Evolutionary conservation across 768 basidiomycete genomes (phyloP), one percentile per base, ranked within the genome.

Genomic region (Lanmaoa rubissima): DNA sequence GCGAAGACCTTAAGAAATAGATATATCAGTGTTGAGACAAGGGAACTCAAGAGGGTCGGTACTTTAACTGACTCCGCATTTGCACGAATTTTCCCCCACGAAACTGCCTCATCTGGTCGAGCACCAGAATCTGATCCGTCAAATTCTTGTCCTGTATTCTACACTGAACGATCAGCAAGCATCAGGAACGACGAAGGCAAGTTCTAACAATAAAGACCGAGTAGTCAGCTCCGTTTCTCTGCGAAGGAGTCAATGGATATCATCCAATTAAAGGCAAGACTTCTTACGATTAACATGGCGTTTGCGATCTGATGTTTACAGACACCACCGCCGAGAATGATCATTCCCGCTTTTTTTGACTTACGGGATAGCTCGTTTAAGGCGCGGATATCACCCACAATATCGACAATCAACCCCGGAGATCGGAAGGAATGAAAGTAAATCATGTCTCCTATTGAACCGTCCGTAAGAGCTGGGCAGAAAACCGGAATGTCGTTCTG

Each of bases 271-370:
- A 19, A 53, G 58, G 9, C 10, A 43, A 44, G 12, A 24, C 62
- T 24, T 39, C 82, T 74, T 73, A 98, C 96, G 68, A 99, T 97
- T 24, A 99, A 78, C 97, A 99, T 98, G 2, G 96, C 94, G 68
- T 99, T 99, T n/a, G 96, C 96, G 54, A 99, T 97, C 69, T 99
- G 97, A 70, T 99, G 97, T 71, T 99, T 99, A 77, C 95, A 98
- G 11, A 99, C 94, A 1, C 97, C 97, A 3, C 97, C 97, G 9
- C 97, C 97, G 13, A 98, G 84, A 51, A 99, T 86, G 63, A 99
- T 93, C 95, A 98, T 98, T 2, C 97, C 97, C 19, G 97, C 97
- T 74, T 93, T 95, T 54, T 84, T 86, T 36, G 95, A 90, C 60
- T 83, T 86, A 53, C 97, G 82, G 12, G 90, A 85, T 17, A 92